A percentile compares a stretch with the other conserved stretches of the same genome.
Conservation (phyloP, 352 stramenopile genomes). For the Globisporangium abappressorium region DNA sequence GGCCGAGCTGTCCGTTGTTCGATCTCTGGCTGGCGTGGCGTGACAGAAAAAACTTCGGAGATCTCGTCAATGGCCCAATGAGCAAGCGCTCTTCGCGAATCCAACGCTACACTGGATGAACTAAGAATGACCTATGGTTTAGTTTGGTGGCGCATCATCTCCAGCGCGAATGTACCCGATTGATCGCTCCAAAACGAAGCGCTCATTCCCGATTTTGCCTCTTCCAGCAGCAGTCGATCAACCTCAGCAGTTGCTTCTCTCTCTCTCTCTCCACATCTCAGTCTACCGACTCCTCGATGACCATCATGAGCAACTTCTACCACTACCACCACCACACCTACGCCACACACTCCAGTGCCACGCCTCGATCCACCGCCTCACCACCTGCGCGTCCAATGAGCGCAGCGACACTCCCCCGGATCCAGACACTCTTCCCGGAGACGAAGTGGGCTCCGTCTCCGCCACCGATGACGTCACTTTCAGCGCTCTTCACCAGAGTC, state of each 20-base stretch:
- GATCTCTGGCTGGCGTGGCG: not conserved
- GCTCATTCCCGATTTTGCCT: conserved; percentile 19
- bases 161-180: not conserved
- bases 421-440: conserved; percentile 18
- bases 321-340: conserved; percentile 8
- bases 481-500: not conserved
- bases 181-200: not conserved
- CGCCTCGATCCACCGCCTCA: not conserved
- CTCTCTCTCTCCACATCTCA: not conserved
- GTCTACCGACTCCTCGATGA: not conserved
- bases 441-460: not conserved
- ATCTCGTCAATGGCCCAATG: not conserved
- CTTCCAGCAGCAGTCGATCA: conserved; percentile 15
- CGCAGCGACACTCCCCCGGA: conserved; percentile 1
- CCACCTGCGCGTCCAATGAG: not conserved
- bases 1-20: not conserved
- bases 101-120: not conserved
- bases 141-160: not conserved
- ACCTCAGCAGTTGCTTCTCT: conserved; percentile 14
- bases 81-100: not conserved
- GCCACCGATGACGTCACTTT: not conserved
- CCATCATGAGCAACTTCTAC: conserved; percentile 7
- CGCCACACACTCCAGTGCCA: not conserved
- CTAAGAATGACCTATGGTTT: not conserved
- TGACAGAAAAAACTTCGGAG: not conserved